A percentile compares a stretch with the other conserved stretches of the same genome.
Conservation (phyloP, 768 basidiomycete species). For the Lactifluus echinatus region DNA sequence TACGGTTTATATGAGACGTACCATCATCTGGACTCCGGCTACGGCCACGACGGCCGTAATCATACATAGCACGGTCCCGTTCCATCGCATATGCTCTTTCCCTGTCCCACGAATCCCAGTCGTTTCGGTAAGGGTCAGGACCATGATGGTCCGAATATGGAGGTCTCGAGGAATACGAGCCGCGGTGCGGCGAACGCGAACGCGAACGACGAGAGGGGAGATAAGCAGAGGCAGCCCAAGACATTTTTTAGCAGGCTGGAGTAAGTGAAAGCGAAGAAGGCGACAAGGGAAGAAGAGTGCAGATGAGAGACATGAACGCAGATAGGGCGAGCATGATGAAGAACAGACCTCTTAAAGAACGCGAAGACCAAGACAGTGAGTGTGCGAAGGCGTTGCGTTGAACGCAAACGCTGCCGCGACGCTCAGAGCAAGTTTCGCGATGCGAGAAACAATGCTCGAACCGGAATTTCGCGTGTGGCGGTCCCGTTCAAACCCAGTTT, state of each 20-base stretch:
- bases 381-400: slow-evolving; percentile 31
- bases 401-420: slow-evolving; percentile 33
- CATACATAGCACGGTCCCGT: slow-evolving; percentile 59
- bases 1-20: slow-evolving; percentile 23
- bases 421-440: slow-evolving; percentile 51
- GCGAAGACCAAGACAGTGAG: slow-evolving; percentile 34
- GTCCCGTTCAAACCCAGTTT: slow-evolving; percentile 38
- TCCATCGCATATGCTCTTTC: slow-evolving; percentile 64
- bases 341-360: slow-evolving; percentile 81
- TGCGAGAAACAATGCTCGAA: slow-evolving; percentile 29
- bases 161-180: slow-evolving; percentile 44
- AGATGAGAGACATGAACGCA: slow-evolving; percentile 63
- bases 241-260: slow-evolving; percentile 44
- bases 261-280: slow-evolving; percentile 44
- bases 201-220: slow-evolving; percentile 72
- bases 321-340: slow-evolving; percentile 83
- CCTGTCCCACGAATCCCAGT: slow-evolving; percentile 68
- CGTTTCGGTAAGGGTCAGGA: slow-evolving; percentile 48
- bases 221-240: slow-evolving; percentile 63
- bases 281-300: slow-evolving; percentile 40
- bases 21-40: slow-evolving; percentile 82
- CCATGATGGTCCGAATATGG: slow-evolving; percentile 52
- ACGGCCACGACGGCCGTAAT: slow-evolving; percentile 59
- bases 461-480: slow-evolving; percentile 14
- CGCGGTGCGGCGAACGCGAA: slow-evolving; percentile 64